phyloP scores from a whole-genome alignment of 179 eudicot genomes.

The Beta macrorhiza region DNA sequence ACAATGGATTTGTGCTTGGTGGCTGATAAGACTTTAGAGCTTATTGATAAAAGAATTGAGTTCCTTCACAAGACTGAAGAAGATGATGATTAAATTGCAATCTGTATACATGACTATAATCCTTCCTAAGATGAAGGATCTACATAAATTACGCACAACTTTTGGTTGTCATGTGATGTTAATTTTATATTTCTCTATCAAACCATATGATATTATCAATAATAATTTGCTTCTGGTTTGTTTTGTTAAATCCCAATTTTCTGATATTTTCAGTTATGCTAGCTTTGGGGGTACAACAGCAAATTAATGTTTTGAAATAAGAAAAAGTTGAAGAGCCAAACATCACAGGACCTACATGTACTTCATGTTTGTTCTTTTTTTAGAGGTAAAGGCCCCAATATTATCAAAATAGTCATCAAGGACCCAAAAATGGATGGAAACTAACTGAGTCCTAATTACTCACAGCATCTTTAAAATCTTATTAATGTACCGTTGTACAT shows the following conservation, averaged over 20 bases:
- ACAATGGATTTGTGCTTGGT: background rate
- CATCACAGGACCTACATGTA: too few relatives aligned
- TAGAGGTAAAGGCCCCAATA: too few relatives aligned
- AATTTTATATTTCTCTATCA: background rate
- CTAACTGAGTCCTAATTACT: too few relatives aligned
- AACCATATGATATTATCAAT: background rate
- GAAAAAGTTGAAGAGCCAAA: too few relatives aligned
- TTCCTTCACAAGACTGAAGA: background rate
- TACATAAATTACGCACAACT: background rate
- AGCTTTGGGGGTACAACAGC: background rate
- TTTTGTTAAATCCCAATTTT: background rate
- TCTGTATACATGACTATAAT: background rate
- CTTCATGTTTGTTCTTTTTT: too few relatives aligned
- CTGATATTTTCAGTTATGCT: background rate
- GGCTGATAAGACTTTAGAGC: background rate
- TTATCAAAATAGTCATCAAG: too few relatives aligned
- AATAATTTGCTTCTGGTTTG: background rate
- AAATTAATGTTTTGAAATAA: too few relatives aligned
- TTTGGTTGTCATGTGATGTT: background rate
- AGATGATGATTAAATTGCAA: background rate
- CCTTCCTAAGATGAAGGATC: background rate
- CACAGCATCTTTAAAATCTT: too few relatives aligned
- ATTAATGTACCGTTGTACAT: too few relatives aligned
- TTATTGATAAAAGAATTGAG: background rate
- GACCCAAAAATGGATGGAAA: too few relatives aligned